Evolutionary conservation across 1,284 basidiomycete species (phyloP).

Genomic region (Fereydounia khargensis): DNA sequence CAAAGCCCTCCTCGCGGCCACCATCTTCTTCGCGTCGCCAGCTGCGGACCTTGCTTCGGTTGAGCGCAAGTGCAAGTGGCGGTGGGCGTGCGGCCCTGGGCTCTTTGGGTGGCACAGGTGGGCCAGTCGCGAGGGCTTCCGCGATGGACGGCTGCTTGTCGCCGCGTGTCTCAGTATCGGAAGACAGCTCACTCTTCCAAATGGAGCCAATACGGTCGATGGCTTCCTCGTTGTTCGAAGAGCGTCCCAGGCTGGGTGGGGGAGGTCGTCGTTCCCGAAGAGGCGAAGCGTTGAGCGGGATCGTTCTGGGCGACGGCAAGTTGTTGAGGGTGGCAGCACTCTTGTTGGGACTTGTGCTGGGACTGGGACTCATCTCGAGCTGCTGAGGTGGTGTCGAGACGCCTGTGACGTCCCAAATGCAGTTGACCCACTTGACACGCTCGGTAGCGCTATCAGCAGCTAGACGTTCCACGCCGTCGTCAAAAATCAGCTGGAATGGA

Average conservation of each 20-base stretch:
- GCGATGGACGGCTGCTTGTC: conserved; percentile 25
- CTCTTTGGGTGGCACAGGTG: conserved; percentile 41
- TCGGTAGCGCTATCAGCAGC: conserved; percentile 41
- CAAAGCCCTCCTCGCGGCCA: conserved; percentile 1
- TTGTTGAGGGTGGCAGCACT: too few species aligned
- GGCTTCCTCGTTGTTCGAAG: conserved; percentile 20
- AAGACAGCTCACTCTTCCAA: conserved; percentile 41
- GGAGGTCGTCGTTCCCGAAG: too few species aligned
- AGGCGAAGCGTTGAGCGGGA: too few species aligned
- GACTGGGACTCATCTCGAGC: too few species aligned
- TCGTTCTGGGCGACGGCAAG: too few species aligned
- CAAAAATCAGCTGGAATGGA: conserved; percentile 51
- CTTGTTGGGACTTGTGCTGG: too few species aligned
- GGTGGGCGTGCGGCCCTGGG: background rate
- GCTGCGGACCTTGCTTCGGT: conserved; percentile 17
- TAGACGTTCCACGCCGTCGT: conserved; percentile 48
- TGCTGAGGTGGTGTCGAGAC: too few species aligned
- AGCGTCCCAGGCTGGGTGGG: conserved; percentile 8
- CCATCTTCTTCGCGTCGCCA: conserved; percentile 13
- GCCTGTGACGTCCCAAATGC: conserved; percentile 9
- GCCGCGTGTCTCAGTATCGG: conserved; percentile 14
- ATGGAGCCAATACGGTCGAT: conserved; percentile 32
- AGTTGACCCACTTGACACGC: conserved; percentile 40
- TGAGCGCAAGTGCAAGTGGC: background rate
- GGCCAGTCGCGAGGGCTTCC: conserved; percentile 20